Evolutionary conservation across 225 moss, liverwort and hornwort species (phyloP).

Genomic region (Straminergon stramineum): DNA sequence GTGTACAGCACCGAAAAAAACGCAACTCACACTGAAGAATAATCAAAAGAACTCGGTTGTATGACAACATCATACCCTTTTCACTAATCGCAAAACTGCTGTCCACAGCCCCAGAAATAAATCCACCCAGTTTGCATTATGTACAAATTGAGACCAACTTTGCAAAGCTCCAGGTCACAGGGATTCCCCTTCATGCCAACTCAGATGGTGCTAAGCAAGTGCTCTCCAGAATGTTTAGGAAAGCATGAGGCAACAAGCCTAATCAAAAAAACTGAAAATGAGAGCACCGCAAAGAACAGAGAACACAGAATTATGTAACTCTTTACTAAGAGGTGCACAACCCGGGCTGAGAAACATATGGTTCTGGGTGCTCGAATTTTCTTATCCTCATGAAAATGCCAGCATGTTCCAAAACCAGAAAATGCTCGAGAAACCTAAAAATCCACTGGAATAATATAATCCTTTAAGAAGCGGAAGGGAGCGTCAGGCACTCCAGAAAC

Average conservation of each 20-base stretch:
- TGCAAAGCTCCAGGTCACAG: neutral
- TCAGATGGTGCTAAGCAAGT: neutral
- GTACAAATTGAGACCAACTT: constrained; percentile 13
- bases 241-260: neutral
- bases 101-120: constrained; percentile 90
- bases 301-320: neutral
- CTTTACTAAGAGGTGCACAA: too few species aligned
- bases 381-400: too few species aligned
- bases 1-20: neutral
- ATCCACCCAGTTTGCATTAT: constrained; percentile 85
- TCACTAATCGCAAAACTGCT: constrained; percentile 81
- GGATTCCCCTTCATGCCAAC: neutral
- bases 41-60: neutral
- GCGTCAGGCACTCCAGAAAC: too few species aligned
- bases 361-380: too few species aligned
- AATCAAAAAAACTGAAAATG: neutral
- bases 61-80: constrained; percentile 41
- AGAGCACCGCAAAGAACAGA: neutral
- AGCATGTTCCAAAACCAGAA: too few species aligned
- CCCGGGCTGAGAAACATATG: too few species aligned
- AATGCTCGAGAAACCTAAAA: too few species aligned
- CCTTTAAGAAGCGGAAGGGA: too few species aligned
- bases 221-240: neutral
- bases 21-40: neutral
- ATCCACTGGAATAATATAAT: too few species aligned